Percentiles rank a stretch among this genome's conserved stretches.
Evolutionary conservation across 208 protist genomes (phyloP).

Genomic region (Crithidia fasciculata): DNA sequence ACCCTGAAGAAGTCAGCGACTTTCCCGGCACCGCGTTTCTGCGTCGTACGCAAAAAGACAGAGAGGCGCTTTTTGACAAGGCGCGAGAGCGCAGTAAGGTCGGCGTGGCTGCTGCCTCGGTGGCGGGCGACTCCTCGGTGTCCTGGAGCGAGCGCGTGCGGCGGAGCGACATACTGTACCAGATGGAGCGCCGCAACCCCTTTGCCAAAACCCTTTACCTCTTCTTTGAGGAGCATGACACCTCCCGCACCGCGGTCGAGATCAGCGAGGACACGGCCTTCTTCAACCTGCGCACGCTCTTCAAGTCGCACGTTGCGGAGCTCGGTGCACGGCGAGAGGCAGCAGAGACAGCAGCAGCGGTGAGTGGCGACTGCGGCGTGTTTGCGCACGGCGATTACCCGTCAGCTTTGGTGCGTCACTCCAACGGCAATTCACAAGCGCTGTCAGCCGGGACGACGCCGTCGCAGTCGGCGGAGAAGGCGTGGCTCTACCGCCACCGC

Average conservation of each 20-base stretch:
- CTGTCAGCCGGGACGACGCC: background rate
- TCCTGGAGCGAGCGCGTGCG: background rate
- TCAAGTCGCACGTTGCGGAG: slow-evolving; percentile 14
- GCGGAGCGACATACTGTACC: background rate
- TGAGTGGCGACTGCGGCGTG: background rate
- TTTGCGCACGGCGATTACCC: background rate
- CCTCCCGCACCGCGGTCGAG: slow-evolving; percentile 11
- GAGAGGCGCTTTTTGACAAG: background rate
- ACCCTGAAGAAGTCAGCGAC: slow-evolving; percentile 9
- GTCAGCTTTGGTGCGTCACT: background rate
- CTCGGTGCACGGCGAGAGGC: background rate
- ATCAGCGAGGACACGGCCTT: slow-evolving; percentile 13
- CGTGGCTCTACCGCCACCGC: slow-evolving; percentile 16
- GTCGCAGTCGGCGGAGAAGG: background rate
- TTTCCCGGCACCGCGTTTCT: slow-evolving; percentile 9
- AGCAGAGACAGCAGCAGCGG: background rate
- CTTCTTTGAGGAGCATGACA: slow-evolving; percentile 16
- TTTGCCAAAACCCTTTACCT: background rate
- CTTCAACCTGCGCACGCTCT: slow-evolving; percentile 20
- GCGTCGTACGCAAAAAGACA: background rate
- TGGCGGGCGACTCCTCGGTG: background rate
- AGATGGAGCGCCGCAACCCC: slow-evolving; percentile 4
- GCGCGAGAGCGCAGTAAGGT: background rate
- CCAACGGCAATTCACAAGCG: background rate
- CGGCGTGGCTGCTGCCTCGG: background rate